A percentile compares a stretch with the other conserved stretches of the same genome.
Evolutionary conservation across 345 rosid genomes (phyloP).

Genomic region (Nephelium lappaceum): DNA sequence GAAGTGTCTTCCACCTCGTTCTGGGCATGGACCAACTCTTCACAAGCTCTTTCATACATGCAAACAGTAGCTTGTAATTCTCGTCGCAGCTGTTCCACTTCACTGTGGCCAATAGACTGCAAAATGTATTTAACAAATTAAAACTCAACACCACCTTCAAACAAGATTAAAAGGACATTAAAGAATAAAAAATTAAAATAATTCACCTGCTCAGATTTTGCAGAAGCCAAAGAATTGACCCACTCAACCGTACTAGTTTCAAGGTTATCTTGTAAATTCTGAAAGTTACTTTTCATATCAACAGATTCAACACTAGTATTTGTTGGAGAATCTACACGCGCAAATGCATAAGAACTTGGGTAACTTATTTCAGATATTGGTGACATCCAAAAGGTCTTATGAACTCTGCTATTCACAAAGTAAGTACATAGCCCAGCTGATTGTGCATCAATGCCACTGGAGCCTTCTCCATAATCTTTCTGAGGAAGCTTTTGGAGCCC

Average conservation of each 20-base stretch:
- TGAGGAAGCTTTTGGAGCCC: constrained; percentile 11
- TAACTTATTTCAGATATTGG: constrained; percentile 29
- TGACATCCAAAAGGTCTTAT: constrained; percentile 22
- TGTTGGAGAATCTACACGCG: constrained; percentile 8
- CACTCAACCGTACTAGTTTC: constrained; percentile 10
- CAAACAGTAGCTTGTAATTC: constrained; percentile 61
- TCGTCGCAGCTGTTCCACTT: constrained; percentile 63
- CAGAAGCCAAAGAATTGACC: constrained; percentile 24
- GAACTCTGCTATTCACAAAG: constrained; percentile 30
- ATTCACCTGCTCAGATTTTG: constrained; percentile 39
- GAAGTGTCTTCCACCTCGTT: constrained; percentile 50
- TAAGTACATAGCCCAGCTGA: constrained; percentile 30
- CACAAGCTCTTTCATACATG: constrained; percentile 73
- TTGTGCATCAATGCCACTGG: constrained; percentile 30
- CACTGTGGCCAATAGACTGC: constrained; percentile 58
- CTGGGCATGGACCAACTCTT: constrained; percentile 72
- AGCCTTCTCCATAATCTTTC: constrained; percentile 28
- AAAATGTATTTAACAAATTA: constrained; percentile 16
- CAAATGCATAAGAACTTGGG: constrained; percentile 27
- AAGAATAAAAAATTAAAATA: constrained; percentile 6
- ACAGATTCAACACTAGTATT: constrained; percentile 1
- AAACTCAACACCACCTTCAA: constrained; percentile 6
- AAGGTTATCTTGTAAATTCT: constrained; percentile 14
- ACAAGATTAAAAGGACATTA: background rate
- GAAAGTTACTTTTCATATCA: constrained; percentile 14